Conservation (phyloP, 2,329 filamentous ascomycete genomes). For the Penicillium sp. region DNA sequence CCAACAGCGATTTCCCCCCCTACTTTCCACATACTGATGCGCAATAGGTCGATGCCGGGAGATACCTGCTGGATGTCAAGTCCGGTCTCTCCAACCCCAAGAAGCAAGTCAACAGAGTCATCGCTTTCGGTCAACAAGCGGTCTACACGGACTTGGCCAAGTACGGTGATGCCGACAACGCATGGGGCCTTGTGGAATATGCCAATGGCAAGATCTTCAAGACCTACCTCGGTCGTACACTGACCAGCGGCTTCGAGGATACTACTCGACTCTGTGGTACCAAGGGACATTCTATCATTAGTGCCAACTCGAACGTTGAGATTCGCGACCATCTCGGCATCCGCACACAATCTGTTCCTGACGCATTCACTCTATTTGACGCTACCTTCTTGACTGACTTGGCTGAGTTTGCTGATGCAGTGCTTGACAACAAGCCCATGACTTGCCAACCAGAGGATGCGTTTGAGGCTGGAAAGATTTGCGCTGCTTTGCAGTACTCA, state of each 20-base stretch:
- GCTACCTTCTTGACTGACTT: slow-evolving; percentile 13
- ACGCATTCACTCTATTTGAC: slow-evolving; percentile 18
- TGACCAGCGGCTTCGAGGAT: slow-evolving; percentile 40
- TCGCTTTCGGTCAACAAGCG: slow-evolving; percentile 14
- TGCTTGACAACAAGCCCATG: slow-evolving; percentile 16
- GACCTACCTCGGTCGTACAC: slow-evolving; percentile 38
- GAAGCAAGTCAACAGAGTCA: slow-evolving; percentile 19
- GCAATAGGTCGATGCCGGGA: slow-evolving; percentile 12
- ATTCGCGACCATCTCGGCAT: slow-evolving; percentile 15
- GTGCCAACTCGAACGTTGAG: slow-evolving; percentile 16
- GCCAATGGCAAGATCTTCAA: slow-evolving; percentile 41
- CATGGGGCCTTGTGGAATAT: slow-evolving; percentile 40
- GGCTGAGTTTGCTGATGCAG: slow-evolving; percentile 15
- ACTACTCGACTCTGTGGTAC: slow-evolving; percentile 38
- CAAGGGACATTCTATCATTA: slow-evolving; percentile 30
- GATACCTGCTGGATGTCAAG: slow-evolving; percentile 16
- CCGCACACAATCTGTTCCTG: slow-evolving; percentile 13
- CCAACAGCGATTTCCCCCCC: not conserved
- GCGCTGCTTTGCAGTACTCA: slow-evolving; percentile 16
- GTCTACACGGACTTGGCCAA: slow-evolving; percentile 15
- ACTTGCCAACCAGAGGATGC: slow-evolving; percentile 17
- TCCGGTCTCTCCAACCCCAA: slow-evolving; percentile 13
- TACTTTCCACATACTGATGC: slow-evolving; percentile 3
- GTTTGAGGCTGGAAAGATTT: slow-evolving; percentile 18
- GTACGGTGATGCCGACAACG: slow-evolving; percentile 20